Base-by-base conservation (phyloP, 371 early-diverging fungal genomes). In the Mortierella sp. region DNA sequence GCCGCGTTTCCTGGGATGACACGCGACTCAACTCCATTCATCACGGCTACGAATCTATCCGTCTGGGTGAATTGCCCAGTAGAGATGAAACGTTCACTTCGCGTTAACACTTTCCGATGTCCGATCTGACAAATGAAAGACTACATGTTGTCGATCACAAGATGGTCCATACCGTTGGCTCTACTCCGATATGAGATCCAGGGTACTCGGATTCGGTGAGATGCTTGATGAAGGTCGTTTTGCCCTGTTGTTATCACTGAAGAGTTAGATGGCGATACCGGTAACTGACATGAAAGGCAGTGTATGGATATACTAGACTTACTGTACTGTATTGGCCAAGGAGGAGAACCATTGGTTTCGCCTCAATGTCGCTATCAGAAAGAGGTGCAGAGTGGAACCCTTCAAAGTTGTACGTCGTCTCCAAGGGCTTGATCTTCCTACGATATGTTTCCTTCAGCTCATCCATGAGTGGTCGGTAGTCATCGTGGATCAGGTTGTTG, bases 1-100 rank as follows among this genome's bases (percentile, higher is more conserved):
- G 95, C 95, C 0, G 95, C 95, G 57, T 95, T 91, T 25, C 95
- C 95, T 0, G 95, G 95, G 43, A 95, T 93, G 27, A 93, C 80
- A 7, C 89, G 68, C n/a, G 89, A 86, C 47, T 92, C 91, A 0
- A 79, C 58, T 0, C 93, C 93, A 51, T 85, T 69, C 93, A 94
- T 94, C 39, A 95, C 88, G 2, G 95, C 91, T 0, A 94, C 89
- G 60, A 95, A 95, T 9, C 91, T 69, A 74, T 95, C 95, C 0
- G 95, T 95, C 66, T 89, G 74, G 7, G 17, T 6, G 24, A 34
- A 17, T 45, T 12, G 10, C 19, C 6, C 25, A 58, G 10, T n/a
- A 39, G 22, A 22, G 19, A 12, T 9, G 14, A 1, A 9, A 34
- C 29, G 14, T 28, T 19, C 50, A 94, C 91, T 73, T 94, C 94